Conservation (phyloP, 1,284 basidiomycete genomes). For the Cryptococcus maquisensis region DNA sequence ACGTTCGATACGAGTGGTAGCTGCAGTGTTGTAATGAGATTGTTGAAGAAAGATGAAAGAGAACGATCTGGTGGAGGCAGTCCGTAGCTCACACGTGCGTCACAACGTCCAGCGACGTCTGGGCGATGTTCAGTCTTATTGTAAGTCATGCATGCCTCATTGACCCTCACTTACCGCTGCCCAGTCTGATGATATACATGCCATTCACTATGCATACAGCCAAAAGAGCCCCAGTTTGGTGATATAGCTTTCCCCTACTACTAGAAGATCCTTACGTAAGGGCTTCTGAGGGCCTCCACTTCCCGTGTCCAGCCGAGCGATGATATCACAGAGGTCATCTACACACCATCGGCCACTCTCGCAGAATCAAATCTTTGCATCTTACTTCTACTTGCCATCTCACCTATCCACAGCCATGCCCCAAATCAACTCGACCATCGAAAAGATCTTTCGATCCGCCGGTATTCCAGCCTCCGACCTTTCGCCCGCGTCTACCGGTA, state of each 20-base stretch:
- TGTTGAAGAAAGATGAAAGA: background rate
- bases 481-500: conserved; percentile 4
- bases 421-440: conserved; percentile 14
- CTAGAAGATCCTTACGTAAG: background rate
- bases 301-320: background rate
- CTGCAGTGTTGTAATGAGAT: too few species aligned
- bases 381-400: background rate
- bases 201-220: too few species aligned
- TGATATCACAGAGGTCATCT: background rate
- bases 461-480: conserved; percentile 13
- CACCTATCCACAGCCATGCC: background rate
- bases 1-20: too few species aligned
- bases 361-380: background rate
- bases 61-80: background rate
- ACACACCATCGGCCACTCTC: background rate
- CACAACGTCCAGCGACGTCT: background rate
- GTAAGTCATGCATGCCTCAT: too few species aligned
- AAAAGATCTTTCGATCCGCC: conserved; percentile 14
- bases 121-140: too few species aligned
- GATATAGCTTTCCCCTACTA: too few species aligned
- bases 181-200: too few species aligned
- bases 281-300: background rate
- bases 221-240: too few species aligned
- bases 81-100: too few species aligned
- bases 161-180: too few species aligned